phyloP scores from a whole-genome alignment of 2,329 filamentous ascomycete genomes.

The Calycina herbarum region DNA sequence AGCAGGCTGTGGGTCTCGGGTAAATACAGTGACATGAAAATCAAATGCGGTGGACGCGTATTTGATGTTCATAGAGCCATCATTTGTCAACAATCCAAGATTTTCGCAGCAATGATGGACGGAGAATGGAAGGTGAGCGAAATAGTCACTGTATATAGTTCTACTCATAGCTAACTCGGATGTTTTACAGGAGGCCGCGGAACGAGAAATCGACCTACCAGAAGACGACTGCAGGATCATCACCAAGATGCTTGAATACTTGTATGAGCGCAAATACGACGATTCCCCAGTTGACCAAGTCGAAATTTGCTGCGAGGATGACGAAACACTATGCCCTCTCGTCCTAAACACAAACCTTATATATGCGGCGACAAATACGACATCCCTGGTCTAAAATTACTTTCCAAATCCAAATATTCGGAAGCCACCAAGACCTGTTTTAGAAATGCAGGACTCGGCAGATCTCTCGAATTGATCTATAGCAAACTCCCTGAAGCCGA shows the following conservation, averaged over 20 bases:
- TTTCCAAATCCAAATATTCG: not conserved
- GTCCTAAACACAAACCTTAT: not conserved
- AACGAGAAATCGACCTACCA: not conserved
- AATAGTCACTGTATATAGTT: too few relatives aligned
- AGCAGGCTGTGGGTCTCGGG: constrained; percentile 1
- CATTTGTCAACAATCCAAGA: constrained; percentile 28
- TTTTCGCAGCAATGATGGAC: constrained; percentile 23
- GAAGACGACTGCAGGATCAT: not conserved
- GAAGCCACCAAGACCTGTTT: not conserved
- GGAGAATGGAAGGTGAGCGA: constrained; percentile 7
- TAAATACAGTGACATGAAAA: constrained; percentile 25
- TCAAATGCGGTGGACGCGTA: constrained; percentile 20
- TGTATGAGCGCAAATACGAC: not conserved
- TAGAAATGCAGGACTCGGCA: not conserved
- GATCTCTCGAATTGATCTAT: not conserved
- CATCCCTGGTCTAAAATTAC: not conserved
- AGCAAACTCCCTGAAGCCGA: not conserved
- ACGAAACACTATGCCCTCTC: not conserved
- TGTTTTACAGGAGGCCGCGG: not conserved
- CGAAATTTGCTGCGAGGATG: not conserved
- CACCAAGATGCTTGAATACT: not conserved
- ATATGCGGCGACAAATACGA: not conserved
- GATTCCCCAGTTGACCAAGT: too few relatives aligned
- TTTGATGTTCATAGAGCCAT: constrained; percentile 27
- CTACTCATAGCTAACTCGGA: too few relatives aligned